Evolutionary conservation across 225 moss, liverwort and hornwort species (phyloP).

Genomic region (Marchantia paleacea): DNA sequence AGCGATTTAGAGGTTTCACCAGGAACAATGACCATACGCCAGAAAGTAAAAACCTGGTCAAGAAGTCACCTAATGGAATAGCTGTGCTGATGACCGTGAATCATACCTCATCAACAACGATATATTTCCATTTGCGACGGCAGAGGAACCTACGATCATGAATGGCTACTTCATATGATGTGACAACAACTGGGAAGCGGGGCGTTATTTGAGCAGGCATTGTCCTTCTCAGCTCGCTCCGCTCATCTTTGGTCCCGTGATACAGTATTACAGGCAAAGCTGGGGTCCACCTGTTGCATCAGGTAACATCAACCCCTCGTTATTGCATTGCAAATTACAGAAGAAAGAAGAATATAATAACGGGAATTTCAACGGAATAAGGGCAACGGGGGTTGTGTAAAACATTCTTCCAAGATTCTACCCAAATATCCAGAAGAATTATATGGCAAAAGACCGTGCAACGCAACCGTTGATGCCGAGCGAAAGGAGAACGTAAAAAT

Average conservation of each 20-base stretch:
- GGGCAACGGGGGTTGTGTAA: too few relatives aligned
- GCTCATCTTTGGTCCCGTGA: slow-evolving; percentile 68
- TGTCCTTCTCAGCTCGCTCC: slow-evolving; percentile 57
- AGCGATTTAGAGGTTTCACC: background rate
- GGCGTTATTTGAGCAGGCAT: slow-evolving; percentile 56
- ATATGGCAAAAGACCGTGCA: too few relatives aligned
- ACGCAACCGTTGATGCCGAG: too few relatives aligned
- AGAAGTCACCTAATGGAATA: background rate
- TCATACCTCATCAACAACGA: slow-evolving; percentile 86
- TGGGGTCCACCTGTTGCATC: slow-evolving; percentile 63
- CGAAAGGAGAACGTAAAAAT: too few relatives aligned
- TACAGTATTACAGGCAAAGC: slow-evolving; percentile 72
- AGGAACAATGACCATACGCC: background rate
- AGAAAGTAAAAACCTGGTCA: background rate
- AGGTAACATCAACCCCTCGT: background rate
- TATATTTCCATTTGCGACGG: slow-evolving; percentile 82
- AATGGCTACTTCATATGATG: slow-evolving; percentile 93
- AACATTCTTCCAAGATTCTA: too few relatives aligned
- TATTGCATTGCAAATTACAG: too few relatives aligned
- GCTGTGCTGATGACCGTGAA: background rate
- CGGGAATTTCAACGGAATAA: too few relatives aligned
- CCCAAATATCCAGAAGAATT: too few relatives aligned
- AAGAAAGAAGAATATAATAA: too few relatives aligned
- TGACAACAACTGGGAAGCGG: slow-evolving; percentile 77
- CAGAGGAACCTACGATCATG: slow-evolving; percentile 68